These are phyloP conservation scores for Kwoniella sp. DNA, from an alignment of 768 basidiomycete species.

Conservation along the genomic window DNA sequence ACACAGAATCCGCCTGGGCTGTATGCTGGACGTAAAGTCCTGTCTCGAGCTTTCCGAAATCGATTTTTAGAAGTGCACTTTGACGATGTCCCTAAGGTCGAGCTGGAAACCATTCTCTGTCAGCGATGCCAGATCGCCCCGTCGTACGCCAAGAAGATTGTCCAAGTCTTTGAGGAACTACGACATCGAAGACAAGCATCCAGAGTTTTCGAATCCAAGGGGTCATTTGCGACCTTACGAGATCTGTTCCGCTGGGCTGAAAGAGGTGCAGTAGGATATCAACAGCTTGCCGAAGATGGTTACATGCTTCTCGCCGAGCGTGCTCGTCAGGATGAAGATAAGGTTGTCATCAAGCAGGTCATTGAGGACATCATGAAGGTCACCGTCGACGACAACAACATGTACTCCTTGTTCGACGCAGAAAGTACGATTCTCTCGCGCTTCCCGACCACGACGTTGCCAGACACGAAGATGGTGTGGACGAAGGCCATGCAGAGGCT, in stretches of 20 bases:
- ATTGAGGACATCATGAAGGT: conserved; percentile 87
- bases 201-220: conserved; percentile 94
- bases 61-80: conserved; percentile 97
- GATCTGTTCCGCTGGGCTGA: conserved; percentile 97
- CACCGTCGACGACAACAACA: conserved; percentile 62
- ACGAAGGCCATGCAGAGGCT: conserved; percentile 87
- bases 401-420: conserved; percentile 58
- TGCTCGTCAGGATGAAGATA: conserved; percentile 77
- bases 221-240: conserved; percentile 91
- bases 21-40: conserved; percentile 88
- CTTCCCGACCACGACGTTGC: conserved; percentile 26
- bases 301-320: conserved; percentile 97
- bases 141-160: conserved; percentile 85
- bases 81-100: conserved; percentile 88
- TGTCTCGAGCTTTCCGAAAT: conserved; percentile 93
- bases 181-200: conserved; percentile 85
- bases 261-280: conserved; percentile 79
- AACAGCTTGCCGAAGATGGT: conserved; percentile 89
- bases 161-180: conserved; percentile 84
- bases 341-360: conserved; percentile 80
- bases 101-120: conserved; percentile 89
- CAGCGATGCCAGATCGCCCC: conserved; percentile 89
- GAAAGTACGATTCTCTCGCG: conserved; percentile 25
- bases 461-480: conserved; percentile 65
- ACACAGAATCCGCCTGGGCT: conserved; percentile 96